Evolutionary conservation across 2,329 filamentous ascomycete species (phyloP), one percentile per base, ranked within the genome.

Genomic region (Fusarium lateritium): DNA sequence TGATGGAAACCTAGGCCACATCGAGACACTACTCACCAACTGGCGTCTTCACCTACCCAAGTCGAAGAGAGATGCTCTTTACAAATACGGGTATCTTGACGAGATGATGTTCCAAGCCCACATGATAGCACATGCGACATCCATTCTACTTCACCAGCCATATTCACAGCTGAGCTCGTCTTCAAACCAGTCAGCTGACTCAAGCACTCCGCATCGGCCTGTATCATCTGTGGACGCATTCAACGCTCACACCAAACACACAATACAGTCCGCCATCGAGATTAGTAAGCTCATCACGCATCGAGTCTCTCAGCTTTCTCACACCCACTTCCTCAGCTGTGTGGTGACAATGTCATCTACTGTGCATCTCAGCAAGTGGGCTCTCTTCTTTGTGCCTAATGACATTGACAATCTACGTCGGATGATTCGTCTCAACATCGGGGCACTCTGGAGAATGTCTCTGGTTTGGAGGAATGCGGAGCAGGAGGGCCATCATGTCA

Each of bases 31-130:
- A 5, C 79, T 89, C 40, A 86, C 85, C 15, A 94, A 94, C 76
- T 97, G 93, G 92, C 87, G 89, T 55, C 86, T 95, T 47, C 92
- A 96, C 73, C 83, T 97, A 1, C 94, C 94, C 0, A 83, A 86
- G 17, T 84, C 84, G 15, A 97, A 97, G 80, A 85, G 85, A 56
- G 88, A 93, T 64, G 84, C 92, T 17, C 82, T 97, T 54, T 87
- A 89, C 62, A 86, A 87, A 65, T 88, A 91, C 71, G 91, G 93
- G 33, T 86, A 89, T 54, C 84, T 94, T 13, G 94, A 98, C 76
- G 93, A 97, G 79, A 91, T 97, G 86, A 90, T 97, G 79, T 97
- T 97, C 80, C 93, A 97, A 77, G 94, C 93, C 1, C 91, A 93
- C 67, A 95, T 97, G 88, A 92, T 97, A 73, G 86, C 82, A 33